phyloP scores from a whole-genome alignment of 2,329 filamentous ascomycete species.

The Cyphellophora attinorum region DNA sequence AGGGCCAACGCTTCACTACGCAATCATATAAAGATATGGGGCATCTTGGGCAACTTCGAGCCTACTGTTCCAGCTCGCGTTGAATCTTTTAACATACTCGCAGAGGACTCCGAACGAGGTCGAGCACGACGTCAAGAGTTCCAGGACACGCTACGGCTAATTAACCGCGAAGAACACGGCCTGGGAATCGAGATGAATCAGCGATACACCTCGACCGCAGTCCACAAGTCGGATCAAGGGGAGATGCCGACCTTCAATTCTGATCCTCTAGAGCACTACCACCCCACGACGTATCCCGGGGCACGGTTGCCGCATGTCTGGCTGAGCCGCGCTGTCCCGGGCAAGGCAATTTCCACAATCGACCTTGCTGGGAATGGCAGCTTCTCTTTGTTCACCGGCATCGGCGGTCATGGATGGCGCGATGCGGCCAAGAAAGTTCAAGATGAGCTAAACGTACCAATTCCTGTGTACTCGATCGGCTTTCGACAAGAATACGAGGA shows the following conservation, averaged over 20 bases:
- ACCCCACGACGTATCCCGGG: slow-evolving; percentile 47
- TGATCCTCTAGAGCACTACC: slow-evolving; percentile 33
- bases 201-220: too few species aligned
- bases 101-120: too few species aligned
- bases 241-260: slow-evolving; percentile 14
- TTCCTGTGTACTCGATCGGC: slow-evolving; percentile 45
- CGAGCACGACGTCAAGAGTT: too few species aligned
- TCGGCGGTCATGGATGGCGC: slow-evolving; percentile 46
- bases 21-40: too few species aligned
- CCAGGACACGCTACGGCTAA: too few species aligned
- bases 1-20: too few species aligned
- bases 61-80: too few species aligned
- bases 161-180: too few species aligned
- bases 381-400: slow-evolving; percentile 43
- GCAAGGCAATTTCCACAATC: slow-evolving; percentile 42
- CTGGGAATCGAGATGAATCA: too few species aligned
- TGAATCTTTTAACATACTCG: too few species aligned
- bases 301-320: slow-evolving; percentile 52
- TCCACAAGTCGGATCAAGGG: too few species aligned
- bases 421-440: slow-evolving; percentile 33
- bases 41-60: too few species aligned
- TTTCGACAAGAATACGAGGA: slow-evolving; percentile 52
- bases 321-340: slow-evolving; percentile 41
- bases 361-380: slow-evolving; percentile 49
- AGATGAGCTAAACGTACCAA: slow-evolving; percentile 31